Conservation (phyloP, 2,329 filamentous ascomycete species). For the Claviceps sorghi region DNA sequence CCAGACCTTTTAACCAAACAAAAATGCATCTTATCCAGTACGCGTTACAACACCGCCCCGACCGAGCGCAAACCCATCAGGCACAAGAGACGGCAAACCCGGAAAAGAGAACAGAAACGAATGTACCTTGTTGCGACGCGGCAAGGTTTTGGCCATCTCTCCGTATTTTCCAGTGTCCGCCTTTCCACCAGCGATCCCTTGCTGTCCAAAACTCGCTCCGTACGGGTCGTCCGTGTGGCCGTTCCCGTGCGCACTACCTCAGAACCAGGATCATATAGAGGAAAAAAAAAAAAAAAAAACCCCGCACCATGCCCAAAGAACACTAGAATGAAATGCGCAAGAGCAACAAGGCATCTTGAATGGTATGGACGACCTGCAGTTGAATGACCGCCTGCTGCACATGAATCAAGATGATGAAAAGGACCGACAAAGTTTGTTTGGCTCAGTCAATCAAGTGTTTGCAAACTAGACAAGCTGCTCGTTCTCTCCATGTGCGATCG, state of each 20-base stretch:
- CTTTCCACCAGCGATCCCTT: background rate
- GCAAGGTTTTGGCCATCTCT: background rate
- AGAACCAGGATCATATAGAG: too few species aligned
- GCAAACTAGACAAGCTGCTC: slow-evolving; percentile 35
- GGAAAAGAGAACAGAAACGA: background rate
- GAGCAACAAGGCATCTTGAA: too few species aligned
- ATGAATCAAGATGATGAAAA: background rate
- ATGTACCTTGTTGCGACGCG: background rate
- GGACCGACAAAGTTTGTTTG: background rate
- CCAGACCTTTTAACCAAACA: background rate
- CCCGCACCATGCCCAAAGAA: too few species aligned
- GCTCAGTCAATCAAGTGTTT: slow-evolving; percentile 25
- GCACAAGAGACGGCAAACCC: too few species aligned
- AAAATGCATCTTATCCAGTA: background rate
- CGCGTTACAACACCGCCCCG: background rate
- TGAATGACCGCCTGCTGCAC: too few species aligned
- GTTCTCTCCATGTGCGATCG: slow-evolving; percentile 39
- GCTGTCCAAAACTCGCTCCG: background rate
- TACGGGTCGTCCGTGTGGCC: background rate
- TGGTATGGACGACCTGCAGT: background rate
- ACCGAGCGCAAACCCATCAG: background rate
- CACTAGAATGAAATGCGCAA: too few species aligned
- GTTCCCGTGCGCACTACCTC: too few species aligned
- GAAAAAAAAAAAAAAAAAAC: too few species aligned
- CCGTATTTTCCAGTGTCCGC: background rate